Percentiles rank a stretch among this genome's conserved stretches.
phyloP scores from a whole-genome alignment of 169 alveolate species.

The Plasmodium vivax region DNA sequence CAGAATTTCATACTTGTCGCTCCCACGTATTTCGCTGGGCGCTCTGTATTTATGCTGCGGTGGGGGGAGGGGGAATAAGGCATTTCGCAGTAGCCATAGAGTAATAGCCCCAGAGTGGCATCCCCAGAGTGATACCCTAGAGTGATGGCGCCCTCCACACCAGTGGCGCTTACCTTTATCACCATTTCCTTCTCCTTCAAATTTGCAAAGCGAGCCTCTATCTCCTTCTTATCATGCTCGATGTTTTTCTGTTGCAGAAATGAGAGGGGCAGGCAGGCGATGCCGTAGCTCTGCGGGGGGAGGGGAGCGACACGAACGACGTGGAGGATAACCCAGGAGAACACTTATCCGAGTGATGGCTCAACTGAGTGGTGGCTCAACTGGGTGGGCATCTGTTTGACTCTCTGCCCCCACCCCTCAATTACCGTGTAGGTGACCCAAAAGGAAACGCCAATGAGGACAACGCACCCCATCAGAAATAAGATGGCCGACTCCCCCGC shows the following conservation, averaged over 20 bases:
- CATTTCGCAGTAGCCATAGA: background rate
- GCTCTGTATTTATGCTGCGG: slow-evolving; percentile 35
- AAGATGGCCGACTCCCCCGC: slow-evolving; percentile 70
- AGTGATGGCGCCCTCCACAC: background rate
- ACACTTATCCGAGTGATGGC: background rate
- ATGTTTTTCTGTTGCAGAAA: slow-evolving; percentile 49
- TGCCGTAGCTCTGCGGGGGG: slow-evolving; percentile 49
- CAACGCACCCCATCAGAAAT: slow-evolving; percentile 67
- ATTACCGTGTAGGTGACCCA: slow-evolving; percentile 73
- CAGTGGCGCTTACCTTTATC: slow-evolving; percentile 28
- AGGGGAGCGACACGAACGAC: background rate
- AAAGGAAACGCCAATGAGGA: slow-evolving; percentile 48
- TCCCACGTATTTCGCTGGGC: slow-evolving; percentile 6
- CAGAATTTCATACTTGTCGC: slow-evolving; percentile 37
- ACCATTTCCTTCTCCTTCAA: slow-evolving; percentile 58
- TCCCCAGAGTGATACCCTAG: background rate
- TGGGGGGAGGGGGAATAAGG: background rate
- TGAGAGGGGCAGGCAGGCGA: slow-evolving; percentile 58
- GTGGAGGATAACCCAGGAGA: background rate
- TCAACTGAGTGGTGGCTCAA: background rate
- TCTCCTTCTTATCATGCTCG: slow-evolving; percentile 32
- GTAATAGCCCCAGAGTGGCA: background rate
- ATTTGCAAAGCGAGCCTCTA: slow-evolving; percentile 43
- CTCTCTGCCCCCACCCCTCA: background rate
- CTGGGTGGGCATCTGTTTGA: background rate